Evolutionary conservation across 768 basidiomycete species (phyloP).

Genomic region (Phylloporus sp.): DNA sequence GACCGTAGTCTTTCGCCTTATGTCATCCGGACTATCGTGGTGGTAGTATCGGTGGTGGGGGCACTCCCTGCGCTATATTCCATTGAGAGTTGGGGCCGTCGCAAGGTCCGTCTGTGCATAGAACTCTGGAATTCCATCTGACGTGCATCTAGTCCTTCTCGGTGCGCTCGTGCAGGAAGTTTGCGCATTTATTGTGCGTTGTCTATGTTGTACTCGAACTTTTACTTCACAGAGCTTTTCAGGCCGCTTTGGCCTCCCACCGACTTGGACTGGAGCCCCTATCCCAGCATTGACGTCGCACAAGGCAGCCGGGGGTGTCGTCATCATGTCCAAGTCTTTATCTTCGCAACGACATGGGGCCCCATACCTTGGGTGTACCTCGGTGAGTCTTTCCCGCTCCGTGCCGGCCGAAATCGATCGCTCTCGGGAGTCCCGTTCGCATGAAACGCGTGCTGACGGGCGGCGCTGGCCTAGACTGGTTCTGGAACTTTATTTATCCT

Average conservation of each 20-base stretch:
- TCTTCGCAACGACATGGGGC: constrained; percentile 72
- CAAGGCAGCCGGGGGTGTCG: constrained; percentile 54
- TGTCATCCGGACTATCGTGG: constrained; percentile 70
- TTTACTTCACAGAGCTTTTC: neutral
- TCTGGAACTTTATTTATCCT: constrained; percentile 72
- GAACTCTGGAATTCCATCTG: neutral
- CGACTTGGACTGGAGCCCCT: constrained; percentile 42
- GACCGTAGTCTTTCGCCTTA: constrained; percentile 52
- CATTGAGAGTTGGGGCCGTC: constrained; percentile 73
- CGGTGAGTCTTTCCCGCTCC: constrained; percentile 77
- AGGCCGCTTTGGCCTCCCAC: constrained; percentile 65
- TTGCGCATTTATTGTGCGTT: constrained; percentile 56
- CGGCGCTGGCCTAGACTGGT: constrained; percentile 38
- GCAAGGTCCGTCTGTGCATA: constrained; percentile 39
- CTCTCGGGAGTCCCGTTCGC: constrained; percentile 42
- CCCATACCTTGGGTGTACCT: constrained; percentile 74
- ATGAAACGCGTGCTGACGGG: constrained; percentile 7
- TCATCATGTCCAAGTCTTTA: constrained; percentile 72
- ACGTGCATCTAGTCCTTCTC: constrained; percentile 47
- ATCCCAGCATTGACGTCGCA: constrained; percentile 46
- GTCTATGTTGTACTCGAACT: neutral
- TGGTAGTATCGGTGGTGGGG: constrained; percentile 68
- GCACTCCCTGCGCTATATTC: constrained; percentile 64
- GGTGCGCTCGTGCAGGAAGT: constrained; percentile 57
- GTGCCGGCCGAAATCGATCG: constrained; percentile 71